Base-by-base conservation (phyloP, 176 grass and related monocot genomes). In the Carex scoparia region DNA sequence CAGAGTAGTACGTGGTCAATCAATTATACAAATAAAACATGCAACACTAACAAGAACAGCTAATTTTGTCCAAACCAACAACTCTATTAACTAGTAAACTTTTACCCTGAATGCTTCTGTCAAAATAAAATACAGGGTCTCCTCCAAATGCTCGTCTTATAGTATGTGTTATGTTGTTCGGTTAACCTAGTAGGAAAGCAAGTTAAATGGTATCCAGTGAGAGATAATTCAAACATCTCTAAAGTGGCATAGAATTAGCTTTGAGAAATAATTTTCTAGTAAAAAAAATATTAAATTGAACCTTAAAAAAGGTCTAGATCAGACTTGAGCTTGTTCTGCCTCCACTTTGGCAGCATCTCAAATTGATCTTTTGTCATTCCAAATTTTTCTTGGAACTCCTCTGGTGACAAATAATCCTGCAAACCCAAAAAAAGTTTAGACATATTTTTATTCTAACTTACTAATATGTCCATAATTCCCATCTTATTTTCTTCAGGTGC, bases 261-360 rank as follows among this genome's bases (percentile, higher is more conserved):
- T 56, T 79, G 13, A 10, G 18, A 72, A 44, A 72, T 48, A 57
- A 8, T 79, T 18, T 79, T 79, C 48, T 79, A 30, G 53, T 79
- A 53, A 58, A 79, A 58, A 10, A 35, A 18, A 79, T 75, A 79
- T 75, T 13, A 56, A 79, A 14, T 79, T 30, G 28, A 57, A 62
- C 38, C 60, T 81, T 88, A 97, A 85, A 97, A 97, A 80, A 97
- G 90, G 23, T 92, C 79, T 49, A 93, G 48, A 56, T 38, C 82
- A 57, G 88, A 86, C 86, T 98, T 98, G 23, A 94, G 60, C 79
- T 79, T 98, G 93, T 90, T 90, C 79, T 98, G 92, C 86, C 92
- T 98, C 95, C 95, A 98, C 65, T 93, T 98, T 16, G 92, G 95
- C 10, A 94, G 86, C 65, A 85, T 92, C 88, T 82, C 83, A 91